Evolutionary conservation across 2,329 filamentous ascomycete genomes (phyloP).

Genomic region (Fusarium subglutinans): DNA sequence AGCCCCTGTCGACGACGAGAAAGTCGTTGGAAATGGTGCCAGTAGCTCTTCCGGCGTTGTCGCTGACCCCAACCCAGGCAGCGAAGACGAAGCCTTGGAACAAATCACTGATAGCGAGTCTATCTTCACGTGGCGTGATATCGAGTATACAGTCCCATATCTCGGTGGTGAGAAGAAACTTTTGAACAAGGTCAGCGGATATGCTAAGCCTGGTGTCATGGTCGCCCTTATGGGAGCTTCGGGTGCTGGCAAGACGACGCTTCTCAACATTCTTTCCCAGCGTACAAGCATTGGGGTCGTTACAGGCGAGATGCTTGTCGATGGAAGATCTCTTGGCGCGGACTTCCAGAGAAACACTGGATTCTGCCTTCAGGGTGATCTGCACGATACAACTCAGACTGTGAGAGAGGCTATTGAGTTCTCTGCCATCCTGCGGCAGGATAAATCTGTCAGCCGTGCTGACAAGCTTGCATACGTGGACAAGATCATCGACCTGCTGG

Average conservation of each 20-base stretch:
- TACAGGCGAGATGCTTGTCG: constrained; percentile 78
- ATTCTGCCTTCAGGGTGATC: constrained; percentile 69
- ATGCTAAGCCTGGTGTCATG: constrained; percentile 82
- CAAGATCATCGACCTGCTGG: constrained; percentile 70
- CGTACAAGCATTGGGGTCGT: constrained; percentile 79
- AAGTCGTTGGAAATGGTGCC: constrained; percentile 8
- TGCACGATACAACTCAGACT: constrained; percentile 70
- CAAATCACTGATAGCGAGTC: constrained; percentile 45
- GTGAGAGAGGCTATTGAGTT: constrained; percentile 73
- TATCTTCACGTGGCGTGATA: constrained; percentile 75
- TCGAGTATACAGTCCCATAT: constrained; percentile 75
- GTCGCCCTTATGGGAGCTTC: constrained; percentile 84
- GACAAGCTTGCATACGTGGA: constrained; percentile 75
- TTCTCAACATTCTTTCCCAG: constrained; percentile 80
- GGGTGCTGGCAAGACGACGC: constrained; percentile 84
- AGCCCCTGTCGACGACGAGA: constrained; percentile 44
- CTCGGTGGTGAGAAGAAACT: constrained; percentile 46
- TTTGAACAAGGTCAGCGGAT: constrained; percentile 70
- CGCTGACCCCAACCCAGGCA: neutral
- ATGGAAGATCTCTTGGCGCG: constrained; percentile 72
- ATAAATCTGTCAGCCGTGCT: constrained; percentile 59
- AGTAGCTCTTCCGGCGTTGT: constrained; percentile 10
- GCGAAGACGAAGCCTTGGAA: constrained; percentile 25
- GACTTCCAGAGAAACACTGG: constrained; percentile 83
- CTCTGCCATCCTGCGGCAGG: constrained; percentile 70